Percentiles rank a stretch among this genome's conserved stretches.
Conservation (phyloP, 2,329 filamentous ascomycete species). For the Arthrobotrys iridis region DNA sequence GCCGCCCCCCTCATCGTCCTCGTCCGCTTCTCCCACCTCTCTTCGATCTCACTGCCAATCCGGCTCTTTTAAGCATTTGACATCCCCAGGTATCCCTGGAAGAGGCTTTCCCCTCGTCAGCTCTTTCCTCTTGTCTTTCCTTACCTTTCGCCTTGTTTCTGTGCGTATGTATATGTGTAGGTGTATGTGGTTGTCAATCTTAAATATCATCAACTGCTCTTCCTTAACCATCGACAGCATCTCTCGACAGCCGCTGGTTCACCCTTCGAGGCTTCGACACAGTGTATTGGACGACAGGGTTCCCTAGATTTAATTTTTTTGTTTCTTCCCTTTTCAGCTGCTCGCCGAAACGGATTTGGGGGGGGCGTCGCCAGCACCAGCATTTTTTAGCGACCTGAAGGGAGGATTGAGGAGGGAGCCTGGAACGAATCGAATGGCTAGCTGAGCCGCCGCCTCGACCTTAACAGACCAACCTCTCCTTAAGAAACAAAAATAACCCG, state of each 20-base stretch:
- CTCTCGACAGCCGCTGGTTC: neutral
- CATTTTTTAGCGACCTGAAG: conserved; percentile 24
- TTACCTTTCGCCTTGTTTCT: neutral
- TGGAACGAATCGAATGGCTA: conserved; percentile 49
- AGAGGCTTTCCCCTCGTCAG: conserved; percentile 4
- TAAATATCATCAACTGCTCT: neutral
- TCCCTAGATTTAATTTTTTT: neutral
- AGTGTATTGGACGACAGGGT: conserved; percentile 5
- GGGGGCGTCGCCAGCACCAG: neutral
- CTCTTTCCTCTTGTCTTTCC: conserved; percentile 19
- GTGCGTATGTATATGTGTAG: conserved; percentile 4
- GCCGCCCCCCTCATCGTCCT: conserved; percentile 1
- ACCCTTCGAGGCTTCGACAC: neutral
- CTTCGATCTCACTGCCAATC: conserved; percentile 20
- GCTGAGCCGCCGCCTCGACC: conserved; percentile 46
- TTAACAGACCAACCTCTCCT: conserved; percentile 28
- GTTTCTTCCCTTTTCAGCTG: no score
- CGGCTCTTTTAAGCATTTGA: conserved; percentile 24
- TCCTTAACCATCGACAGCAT: neutral
- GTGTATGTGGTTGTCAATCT: no score
- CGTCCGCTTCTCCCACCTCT: neutral
- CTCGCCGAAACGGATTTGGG: conserved; percentile 16
- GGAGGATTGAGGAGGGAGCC: neutral
- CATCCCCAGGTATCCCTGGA: conserved; percentile 29
- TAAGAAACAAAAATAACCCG: conserved; percentile 33